Conservation (phyloP, 176 grass and related monocot species). For the Saccharum spontaneum region DNA sequence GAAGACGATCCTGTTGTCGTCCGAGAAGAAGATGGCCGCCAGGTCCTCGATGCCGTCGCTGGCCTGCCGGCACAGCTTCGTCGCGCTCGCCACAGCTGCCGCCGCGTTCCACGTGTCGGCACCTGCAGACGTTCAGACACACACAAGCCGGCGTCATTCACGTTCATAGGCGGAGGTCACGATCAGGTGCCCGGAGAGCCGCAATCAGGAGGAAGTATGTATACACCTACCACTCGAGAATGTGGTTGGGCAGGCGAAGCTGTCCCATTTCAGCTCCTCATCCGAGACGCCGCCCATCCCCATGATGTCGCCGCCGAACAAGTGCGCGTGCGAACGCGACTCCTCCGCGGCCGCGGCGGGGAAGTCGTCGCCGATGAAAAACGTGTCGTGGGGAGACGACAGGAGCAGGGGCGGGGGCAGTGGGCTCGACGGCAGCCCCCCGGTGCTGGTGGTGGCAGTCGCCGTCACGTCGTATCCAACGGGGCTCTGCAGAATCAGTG, state of each 20-base stretch:
- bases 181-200: neutral
- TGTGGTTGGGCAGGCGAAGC: neutral
- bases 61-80: conserved; percentile 73
- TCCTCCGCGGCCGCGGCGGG: neutral
- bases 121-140: conserved; percentile 34
- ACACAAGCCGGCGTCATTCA: neutral
- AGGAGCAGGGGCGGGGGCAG: conserved; percentile 6
- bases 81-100: conserved; percentile 15
- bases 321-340: neutral
- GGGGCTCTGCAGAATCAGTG: neutral
- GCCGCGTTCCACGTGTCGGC: conserved; percentile 45
- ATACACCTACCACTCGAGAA: neutral
- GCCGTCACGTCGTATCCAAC: neutral
- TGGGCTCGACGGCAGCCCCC: neutral
- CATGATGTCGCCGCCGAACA: conserved; percentile 25
- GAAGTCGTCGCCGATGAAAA: conserved; percentile 34
- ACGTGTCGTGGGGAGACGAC: conserved; percentile 19
- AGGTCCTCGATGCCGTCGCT: conserved; percentile 73
- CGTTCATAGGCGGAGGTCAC: neutral
- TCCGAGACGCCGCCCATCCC: conserved; percentile 16
- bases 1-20: conserved; percentile 65
- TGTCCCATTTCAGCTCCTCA: conserved; percentile 48
- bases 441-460: neutral
- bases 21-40: conserved; percentile 34
- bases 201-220: neutral